These are phyloP conservation scores for Alloteropsis semialata DNA, from an alignment of 176 grass and related monocot genomes.

Conservation along the genomic window DNA sequence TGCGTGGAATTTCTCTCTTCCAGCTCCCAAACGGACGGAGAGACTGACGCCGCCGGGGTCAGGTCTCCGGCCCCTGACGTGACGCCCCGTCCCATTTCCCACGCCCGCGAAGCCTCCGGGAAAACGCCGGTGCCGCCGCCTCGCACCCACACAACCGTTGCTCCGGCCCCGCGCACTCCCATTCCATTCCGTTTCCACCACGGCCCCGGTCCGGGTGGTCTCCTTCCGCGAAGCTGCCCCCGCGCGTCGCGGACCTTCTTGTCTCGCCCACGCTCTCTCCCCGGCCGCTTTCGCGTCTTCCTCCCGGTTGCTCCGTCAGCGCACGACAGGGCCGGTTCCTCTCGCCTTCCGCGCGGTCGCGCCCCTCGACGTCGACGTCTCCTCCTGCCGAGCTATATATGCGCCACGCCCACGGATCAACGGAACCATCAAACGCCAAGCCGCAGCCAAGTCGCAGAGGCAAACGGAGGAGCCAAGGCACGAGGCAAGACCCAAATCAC, in stretches of 20 bases:
- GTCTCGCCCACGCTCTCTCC: not conserved
- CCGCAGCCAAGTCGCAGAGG: not conserved
- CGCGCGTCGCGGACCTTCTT: not conserved
- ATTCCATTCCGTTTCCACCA: not conserved
- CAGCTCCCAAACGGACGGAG: not conserved
- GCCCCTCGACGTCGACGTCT: not conserved
- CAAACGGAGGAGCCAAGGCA: not conserved
- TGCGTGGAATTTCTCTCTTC: conserved; percentile 16
- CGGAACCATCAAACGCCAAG: not conserved
- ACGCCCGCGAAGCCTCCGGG: not conserved
- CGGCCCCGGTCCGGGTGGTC: not conserved
- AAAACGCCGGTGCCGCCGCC: not conserved
- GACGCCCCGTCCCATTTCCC: not conserved
- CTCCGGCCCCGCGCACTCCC: not conserved
- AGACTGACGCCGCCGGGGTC: not conserved
- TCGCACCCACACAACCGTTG: not conserved
- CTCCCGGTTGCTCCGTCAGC: not conserved
- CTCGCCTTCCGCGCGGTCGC: not conserved
- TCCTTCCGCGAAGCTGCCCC: conserved; percentile 33
- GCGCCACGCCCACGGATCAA: not conserved
- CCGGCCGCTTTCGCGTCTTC: not conserved
- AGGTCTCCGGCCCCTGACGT: not conserved
- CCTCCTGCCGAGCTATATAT: conserved; percentile 4
- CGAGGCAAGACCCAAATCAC: no score
- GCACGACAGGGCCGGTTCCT: not conserved